A percentile compares a stretch with the other conserved stretches of the same genome.
Conservation (phyloP, 441 rosid species). For the Euphorbia neoarborescens region DNA sequence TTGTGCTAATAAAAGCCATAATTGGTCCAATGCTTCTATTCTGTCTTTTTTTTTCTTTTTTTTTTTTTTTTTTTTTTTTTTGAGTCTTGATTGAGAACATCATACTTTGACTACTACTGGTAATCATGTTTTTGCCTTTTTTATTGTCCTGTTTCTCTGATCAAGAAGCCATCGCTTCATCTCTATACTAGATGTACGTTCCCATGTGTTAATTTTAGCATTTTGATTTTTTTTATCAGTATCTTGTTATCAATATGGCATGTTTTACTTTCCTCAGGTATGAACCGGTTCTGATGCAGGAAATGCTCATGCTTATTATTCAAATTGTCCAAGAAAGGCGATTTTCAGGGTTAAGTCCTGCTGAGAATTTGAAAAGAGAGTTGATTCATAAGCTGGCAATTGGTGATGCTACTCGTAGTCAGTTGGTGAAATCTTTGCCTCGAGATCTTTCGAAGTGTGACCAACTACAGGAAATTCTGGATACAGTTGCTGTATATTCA, state of each 20-base stretch:
- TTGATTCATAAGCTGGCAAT: conserved; percentile 70
- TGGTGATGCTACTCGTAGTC: conserved; percentile 94
- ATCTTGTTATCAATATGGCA: conserved; percentile 16
- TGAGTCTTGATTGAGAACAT: not conserved
- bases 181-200: not conserved
- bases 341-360: conserved; percentile 64
- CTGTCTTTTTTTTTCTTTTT: not conserved
- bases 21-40: not conserved
- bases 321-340: conserved; percentile 93
- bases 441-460: conserved; percentile 75
- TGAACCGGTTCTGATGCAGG: conserved; percentile 74
- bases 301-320: conserved; percentile 79
- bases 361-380: conserved; percentile 87
- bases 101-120: not conserved
- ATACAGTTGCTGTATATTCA: conserved; percentile 58
- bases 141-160: not conserved
- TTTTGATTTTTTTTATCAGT: conserved; percentile 13
- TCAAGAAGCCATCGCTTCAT: not conserved
- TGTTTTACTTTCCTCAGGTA: conserved; percentile 44
- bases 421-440: conserved; percentile 76
- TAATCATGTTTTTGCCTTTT: not conserved
- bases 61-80: not conserved
- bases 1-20: not conserved
- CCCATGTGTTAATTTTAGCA: conserved; percentile 1
- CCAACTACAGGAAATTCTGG: conserved; percentile 70